Base-by-base conservation (phyloP, 441 rosid species). In the Metrosideros polymorpha region DNA sequence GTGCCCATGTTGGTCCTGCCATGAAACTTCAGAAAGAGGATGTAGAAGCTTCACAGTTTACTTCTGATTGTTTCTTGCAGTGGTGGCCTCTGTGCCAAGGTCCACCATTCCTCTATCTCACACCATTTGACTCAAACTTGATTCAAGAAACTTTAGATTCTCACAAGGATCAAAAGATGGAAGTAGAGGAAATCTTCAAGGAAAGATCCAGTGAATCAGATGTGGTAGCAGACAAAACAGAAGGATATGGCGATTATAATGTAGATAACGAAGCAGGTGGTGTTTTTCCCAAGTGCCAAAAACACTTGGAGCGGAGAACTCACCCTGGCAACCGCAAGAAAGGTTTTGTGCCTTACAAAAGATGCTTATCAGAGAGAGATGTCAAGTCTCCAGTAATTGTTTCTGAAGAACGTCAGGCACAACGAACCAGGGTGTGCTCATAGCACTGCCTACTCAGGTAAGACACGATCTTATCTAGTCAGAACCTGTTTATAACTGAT, bases 331-430 rank as follows among this genome's bases (percentile, higher is more conserved):
- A 88, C 84, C 25, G 12, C 55, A 30, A 43, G 4, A 91, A 86
- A 86, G 96, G 95, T 55, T 93, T 92, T 84, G 93, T 91, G 55
- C 95, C 96, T 24, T 92, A 92, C 91, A 95, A 93, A 92, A 92
- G 96, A 90, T 94, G 97, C 89, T 87, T 91, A n/a, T 90, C 89
- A 3, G 94, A 91, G 76, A 89, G 92, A 88, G 94, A 93, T 51
- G 82, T 88, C 30, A 90, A 89, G n/a, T 93, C 93, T 9, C 82
- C 92, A 0, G 86, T 89, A 30, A 29, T 82, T 54, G 87, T 30
- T 30, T 82, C 89, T 6, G 92, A 93, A 66, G 92, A 92, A 84
- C 90, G 89, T 30, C 90, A 86, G 85, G 83, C 89, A 66, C 93
- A 84, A 30, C 89, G 93, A 88, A 91, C 95, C 24, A 92, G 95